Base-by-base conservation (phyloP, 345 rosid species). In the Draba incana region DNA sequence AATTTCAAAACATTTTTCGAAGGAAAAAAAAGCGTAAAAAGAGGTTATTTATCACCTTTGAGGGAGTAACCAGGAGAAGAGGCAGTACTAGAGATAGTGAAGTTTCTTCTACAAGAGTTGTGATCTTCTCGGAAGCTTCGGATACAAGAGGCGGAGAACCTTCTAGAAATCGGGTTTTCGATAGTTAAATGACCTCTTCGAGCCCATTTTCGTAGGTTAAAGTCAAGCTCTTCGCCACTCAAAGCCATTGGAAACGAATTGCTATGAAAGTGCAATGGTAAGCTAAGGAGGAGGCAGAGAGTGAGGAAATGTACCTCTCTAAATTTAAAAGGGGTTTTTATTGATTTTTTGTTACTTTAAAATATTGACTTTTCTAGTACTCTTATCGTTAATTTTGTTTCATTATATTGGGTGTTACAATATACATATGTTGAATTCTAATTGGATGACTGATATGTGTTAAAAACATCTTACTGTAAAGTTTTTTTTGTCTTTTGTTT, bases 1-100 rank as follows among this genome's bases (percentile, higher is more conserved):
- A 64, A 13, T 7, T 23, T 42, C 23, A 28, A 27, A 11, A 58
- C 48, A 25, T 10, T 56, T 56, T 2, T 15, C 9, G 16, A 35
- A 62, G 45, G 45, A 64, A 48, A 33, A 10, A 38, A 1, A 3
- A 10, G 48, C 24, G 5, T 24, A 3, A 65, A 35, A 11, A 35
- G 52, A 41, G 45, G 14, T 24, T 10, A 15, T 10, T 5, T 33
- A 44, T 3, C 35, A 77, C 85, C 85, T 75, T 72, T 72, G 20
- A 68, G 58, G 65, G 82, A 55, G 69, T 85, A 80, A 13, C 89
- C 89, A 47, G 97, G 97, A 75, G 96, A 91, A 8, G 98, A 88
- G 11, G 86, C 83, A 72, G 93, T 79, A 81, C 92, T 91, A 46
- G 87, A 81, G 69, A 85, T 75, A 81, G 81, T 77, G 57, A 83